phyloP scores from a whole-genome alignment of 148 eudicot species.

The Amaranthus hypochondriacus region DNA sequence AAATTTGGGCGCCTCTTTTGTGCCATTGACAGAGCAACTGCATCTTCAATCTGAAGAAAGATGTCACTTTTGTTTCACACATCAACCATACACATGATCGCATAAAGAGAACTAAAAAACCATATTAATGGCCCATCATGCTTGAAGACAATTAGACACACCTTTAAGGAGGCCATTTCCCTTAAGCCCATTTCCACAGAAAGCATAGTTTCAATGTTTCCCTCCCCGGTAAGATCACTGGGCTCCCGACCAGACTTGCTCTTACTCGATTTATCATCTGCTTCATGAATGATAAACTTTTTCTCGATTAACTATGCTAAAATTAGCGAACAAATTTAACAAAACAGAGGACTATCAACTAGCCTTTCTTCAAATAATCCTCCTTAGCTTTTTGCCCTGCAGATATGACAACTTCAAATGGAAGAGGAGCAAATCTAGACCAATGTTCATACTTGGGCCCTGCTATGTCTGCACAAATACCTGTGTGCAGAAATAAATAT shows the following conservation, averaged over 20 bases:
- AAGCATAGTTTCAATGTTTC: conserved; percentile 96
- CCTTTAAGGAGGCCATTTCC: conserved; percentile 97
- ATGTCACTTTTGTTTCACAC: not conserved
- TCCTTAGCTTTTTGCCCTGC: conserved; percentile 98
- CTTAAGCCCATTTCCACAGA: conserved; percentile 95
- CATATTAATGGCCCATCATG: not conserved
- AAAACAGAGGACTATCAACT: conserved; percentile 22
- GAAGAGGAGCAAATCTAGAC: conserved; percentile 97
- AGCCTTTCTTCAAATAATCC: conserved; percentile 53
- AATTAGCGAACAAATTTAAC: conserved; percentile 12
- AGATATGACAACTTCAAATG: conserved; percentile 90
- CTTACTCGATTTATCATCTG: conserved; percentile 59
- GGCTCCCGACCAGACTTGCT: conserved; percentile 60
- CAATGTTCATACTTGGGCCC: conserved; percentile 80
- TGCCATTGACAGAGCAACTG: conserved; percentile 74
- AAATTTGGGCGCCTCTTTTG: conserved; percentile 67
- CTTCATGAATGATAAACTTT: conserved; percentile 9
- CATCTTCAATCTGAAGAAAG: conserved; percentile 79
- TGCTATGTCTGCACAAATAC: conserved; percentile 90
- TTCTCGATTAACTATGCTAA: not conserved
- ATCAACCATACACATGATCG: not conserved
- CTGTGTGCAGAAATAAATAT: conserved; percentile 31
- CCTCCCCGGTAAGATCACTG: conserved; percentile 79
- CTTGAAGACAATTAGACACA: conserved; percentile 12
- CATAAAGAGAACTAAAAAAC: not conserved